Percentiles rank a stretch among this genome's conserved stretches.
Evolutionary conservation across 441 rosid species (phyloP).

Genomic region (Erodium trifolium): DNA sequence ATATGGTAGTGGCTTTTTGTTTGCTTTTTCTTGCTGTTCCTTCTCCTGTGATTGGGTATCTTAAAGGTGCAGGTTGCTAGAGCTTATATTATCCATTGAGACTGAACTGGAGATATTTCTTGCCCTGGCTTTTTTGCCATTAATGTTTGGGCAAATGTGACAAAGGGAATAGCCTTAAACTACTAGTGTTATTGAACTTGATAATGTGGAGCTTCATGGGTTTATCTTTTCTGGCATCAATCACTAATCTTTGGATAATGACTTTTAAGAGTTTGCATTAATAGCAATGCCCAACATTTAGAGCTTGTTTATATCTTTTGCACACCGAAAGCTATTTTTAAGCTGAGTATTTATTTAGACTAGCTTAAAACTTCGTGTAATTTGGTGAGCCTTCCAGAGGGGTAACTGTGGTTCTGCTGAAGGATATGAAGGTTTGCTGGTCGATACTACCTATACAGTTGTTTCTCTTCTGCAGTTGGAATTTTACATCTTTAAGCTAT

Average conservation of each 20-base stretch:
- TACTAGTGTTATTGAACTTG: neutral
- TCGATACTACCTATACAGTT: neutral
- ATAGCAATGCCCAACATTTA: neutral
- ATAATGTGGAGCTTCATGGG: too few species aligned
- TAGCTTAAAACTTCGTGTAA: neutral
- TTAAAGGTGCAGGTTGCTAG: neutral
- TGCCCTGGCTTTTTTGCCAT: too few species aligned
- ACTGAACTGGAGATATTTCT: neutral
- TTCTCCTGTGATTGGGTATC: neutral
- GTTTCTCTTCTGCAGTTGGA: conserved; percentile 4
- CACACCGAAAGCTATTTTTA: neutral
- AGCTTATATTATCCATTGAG: neutral
- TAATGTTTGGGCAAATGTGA: neutral
- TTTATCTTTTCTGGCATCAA: too few species aligned
- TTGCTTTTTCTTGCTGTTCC: neutral
- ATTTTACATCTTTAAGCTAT: neutral
- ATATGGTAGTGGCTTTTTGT: neutral
- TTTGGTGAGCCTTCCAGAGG: neutral
- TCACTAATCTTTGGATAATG: neutral
- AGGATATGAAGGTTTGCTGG: too few species aligned
- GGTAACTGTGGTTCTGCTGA: too few species aligned
- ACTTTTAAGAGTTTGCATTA: neutral
- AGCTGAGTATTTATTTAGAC: neutral
- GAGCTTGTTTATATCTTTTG: neutral
- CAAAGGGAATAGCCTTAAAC: neutral